Percentiles rank a stretch among this genome's conserved stretches.
Evolutionary conservation across 768 basidiomycete species (phyloP).

Genomic region (Termitomyces sp.): DNA sequence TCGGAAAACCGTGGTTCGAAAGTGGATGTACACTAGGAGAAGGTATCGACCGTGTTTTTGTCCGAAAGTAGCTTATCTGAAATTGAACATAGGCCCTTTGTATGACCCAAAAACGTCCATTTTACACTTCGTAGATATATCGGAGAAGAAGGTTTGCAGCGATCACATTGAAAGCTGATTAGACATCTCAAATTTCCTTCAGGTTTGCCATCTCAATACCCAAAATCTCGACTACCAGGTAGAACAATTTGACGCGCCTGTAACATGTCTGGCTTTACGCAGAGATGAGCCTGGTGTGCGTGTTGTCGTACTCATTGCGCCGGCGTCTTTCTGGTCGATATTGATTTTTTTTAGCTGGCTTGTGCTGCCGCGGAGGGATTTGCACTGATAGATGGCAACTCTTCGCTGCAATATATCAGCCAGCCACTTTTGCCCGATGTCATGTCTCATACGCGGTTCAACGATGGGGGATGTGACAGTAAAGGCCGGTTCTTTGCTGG

Average conservation of each 20-base stretch:
- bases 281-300: slow-evolving; percentile 39
- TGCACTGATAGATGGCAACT: slow-evolving; percentile 39
- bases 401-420: slow-evolving; percentile 42
- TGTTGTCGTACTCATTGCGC: background rate
- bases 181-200: background rate
- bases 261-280: slow-evolving; percentile 56
- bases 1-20: slow-evolving; percentile 41
- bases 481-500: slow-evolving; percentile 64
- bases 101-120: slow-evolving; percentile 49
- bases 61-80: slow-evolving; percentile 10
- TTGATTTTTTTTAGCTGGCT: slow-evolving; percentile 38
- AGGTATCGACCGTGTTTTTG: slow-evolving; percentile 30
- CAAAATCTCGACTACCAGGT: slow-evolving; percentile 30
- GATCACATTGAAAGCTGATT: background rate
- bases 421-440: slow-evolving; percentile 43
- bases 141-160: slow-evolving; percentile 40
- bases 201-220: slow-evolving; percentile 52
- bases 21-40: slow-evolving; percentile 57
- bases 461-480: slow-evolving; percentile 66
- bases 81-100: slow-evolving; percentile 43
- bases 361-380: slow-evolving; percentile 56
- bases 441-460: slow-evolving; percentile 48
- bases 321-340: background rate
- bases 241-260: slow-evolving; percentile 48
- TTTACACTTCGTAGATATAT: slow-evolving; percentile 68